phyloP scores from a whole-genome alignment of 257 asterid genomes.

The Solanum megistacrolobum region DNA sequence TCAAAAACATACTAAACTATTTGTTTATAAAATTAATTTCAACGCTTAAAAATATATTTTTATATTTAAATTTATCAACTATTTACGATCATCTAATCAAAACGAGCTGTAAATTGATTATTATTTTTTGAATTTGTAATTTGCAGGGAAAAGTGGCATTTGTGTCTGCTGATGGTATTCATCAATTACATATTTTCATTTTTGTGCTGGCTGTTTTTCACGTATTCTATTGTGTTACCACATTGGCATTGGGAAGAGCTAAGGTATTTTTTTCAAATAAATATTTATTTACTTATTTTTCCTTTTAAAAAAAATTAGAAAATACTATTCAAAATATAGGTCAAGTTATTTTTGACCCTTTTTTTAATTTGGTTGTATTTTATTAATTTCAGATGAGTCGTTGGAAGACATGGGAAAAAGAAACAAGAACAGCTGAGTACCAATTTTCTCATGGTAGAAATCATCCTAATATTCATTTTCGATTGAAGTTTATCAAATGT shows the following conservation, averaged over 20 bases:
- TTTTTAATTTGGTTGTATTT: background rate
- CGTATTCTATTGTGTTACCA: conserved; percentile 57
- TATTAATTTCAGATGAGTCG: conserved; percentile 50
- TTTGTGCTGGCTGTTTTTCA: conserved; percentile 75
- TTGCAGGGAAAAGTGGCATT: conserved; percentile 64
- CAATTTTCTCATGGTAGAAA: conserved; percentile 63
- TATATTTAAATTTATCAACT: background rate
- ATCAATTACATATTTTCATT: conserved; percentile 77
- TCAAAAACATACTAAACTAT: background rate
- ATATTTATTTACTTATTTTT: background rate
- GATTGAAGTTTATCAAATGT: background rate
- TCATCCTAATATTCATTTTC: background rate
- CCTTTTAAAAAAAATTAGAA: background rate
- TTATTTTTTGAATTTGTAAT: background rate
- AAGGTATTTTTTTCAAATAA: conserved; percentile 30
- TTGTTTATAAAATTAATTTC: background rate
- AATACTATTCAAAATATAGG: background rate
- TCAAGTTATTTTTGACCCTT: background rate
- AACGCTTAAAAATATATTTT: background rate
- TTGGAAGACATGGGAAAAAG: conserved; percentile 83
- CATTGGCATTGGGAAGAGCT: conserved; percentile 62
- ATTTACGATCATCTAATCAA: background rate
- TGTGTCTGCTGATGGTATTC: conserved; percentile 64
- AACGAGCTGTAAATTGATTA: background rate
- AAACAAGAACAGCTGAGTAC: conserved; percentile 63